A percentile compares a stretch with the other conserved stretches of the same genome.
Conservation (phyloP, 2,329 filamentous ascomycete species). For the Sphaceloma murrayae region DNA sequence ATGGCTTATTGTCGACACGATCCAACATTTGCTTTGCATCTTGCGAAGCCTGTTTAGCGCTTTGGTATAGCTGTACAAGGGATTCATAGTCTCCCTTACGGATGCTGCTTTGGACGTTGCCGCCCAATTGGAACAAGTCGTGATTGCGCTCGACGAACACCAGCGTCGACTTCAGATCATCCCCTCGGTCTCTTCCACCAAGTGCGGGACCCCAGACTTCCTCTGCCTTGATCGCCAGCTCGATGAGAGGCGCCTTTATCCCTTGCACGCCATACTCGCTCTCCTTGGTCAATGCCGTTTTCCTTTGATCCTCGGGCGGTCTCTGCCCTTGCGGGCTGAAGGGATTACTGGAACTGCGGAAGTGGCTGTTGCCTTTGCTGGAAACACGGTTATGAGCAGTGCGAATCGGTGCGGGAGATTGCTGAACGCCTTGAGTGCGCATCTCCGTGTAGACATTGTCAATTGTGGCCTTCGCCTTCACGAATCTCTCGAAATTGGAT, state of each 20-base stretch:
- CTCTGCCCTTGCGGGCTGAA: constrained; percentile 31
- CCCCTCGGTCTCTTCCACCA: constrained; percentile 83
- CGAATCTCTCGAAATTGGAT: constrained; percentile 96
- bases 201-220: constrained; percentile 95
- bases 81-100: constrained; percentile 84
- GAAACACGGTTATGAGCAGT: constrained; percentile 55
- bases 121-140: constrained; percentile 71
- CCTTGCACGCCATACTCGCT: constrained; percentile 82
- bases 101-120: constrained; percentile 70
- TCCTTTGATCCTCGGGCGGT: constrained; percentile 51
- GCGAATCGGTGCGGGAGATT: constrained; percentile 20
- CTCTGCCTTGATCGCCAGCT: constrained; percentile 87
- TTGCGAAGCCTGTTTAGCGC: constrained; percentile 71
- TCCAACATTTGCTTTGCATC: constrained; percentile 62
- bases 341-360: constrained; percentile 29
- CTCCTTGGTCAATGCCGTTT: constrained; percentile 86
- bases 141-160: constrained; percentile 68
- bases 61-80: constrained; percentile 75
- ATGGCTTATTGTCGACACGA: constrained; percentile 40
- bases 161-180: constrained; percentile 69
- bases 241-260: constrained; percentile 78
- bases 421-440: constrained; percentile 57
- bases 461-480: constrained; percentile 92
- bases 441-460: constrained; percentile 99
- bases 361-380: constrained; percentile 49